Percentiles rank a stretch among this genome's conserved stretches.
phyloP scores from a whole-genome alignment of 2,329 filamentous ascomycete genomes.

The Alternaria sp. region DNA sequence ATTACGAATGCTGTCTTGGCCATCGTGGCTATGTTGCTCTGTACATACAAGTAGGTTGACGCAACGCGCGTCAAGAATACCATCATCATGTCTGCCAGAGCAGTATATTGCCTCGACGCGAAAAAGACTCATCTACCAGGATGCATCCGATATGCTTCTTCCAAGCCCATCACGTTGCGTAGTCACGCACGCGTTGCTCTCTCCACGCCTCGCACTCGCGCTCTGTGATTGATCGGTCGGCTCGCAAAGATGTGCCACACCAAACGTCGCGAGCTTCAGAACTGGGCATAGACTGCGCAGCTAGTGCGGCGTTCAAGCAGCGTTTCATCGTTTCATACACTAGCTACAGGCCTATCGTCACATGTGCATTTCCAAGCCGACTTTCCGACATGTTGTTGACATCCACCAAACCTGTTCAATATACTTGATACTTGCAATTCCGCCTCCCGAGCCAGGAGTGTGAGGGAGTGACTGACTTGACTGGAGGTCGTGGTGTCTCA shows the following conservation, averaged over 20 bases:
- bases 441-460: neutral
- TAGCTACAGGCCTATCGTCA: neutral
- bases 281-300: neutral
- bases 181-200: conserved; percentile 29
- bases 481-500: conserved; percentile 17
- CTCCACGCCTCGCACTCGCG: conserved; percentile 15
- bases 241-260: conserved; percentile 23
- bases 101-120: neutral
- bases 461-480: neutral
- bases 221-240: conserved; percentile 29
- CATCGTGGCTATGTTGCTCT: conserved; percentile 21
- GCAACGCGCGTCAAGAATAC: conserved; percentile 35
- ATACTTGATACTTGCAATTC: conserved; percentile 2
- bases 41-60: conserved; percentile 16
- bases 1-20: conserved; percentile 9
- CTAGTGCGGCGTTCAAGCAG: conserved; percentile 3
- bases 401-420: neutral
- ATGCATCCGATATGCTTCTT: conserved; percentile 16
- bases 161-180: conserved; percentile 27
- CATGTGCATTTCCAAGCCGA: neutral
- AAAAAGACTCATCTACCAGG: conserved; percentile 11
- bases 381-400: neutral
- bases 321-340: neutral
- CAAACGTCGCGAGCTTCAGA: conserved; percentile 9
- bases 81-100: neutral